Base-by-base conservation (phyloP, 257 asterid species). In the Forsythia suspensa region DNA sequence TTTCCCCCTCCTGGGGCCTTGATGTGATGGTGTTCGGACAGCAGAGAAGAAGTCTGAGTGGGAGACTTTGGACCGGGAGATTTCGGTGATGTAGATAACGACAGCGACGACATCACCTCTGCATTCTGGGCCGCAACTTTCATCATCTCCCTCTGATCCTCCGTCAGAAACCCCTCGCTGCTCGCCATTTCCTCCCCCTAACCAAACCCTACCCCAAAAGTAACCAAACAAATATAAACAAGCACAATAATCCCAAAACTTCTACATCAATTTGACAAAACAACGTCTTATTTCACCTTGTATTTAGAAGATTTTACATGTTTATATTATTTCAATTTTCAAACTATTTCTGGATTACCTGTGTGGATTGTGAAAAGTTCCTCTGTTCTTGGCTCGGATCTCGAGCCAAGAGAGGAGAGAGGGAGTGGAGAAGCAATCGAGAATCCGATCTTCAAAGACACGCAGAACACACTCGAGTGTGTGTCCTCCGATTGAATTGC, bases 331-430 rank as follows among this genome's bases (percentile, higher is more conserved):
- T 63, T 63, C 40, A 63, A 11, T 63, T 21, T 24, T 63, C 70
- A 63, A 51, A 8, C 13, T 63, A 63, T 29, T 24, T 21, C 5
- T n/a, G 70, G 39, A 55, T 36, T 78, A 86, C 89, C 90, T 82
- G 87, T 78, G 82, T 8, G 72, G 48, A 83, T 77, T 74, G 74
- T 77, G 79, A 72, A 72, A 40, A 79, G 73, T 20, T 86, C 92
- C 92, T 89, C 90, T 20, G 87, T 78, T 68, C 92, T 90, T 91
- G 96, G 95, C 97, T 88, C 97, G 92, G 97, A 89, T 91, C 94
- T 91, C 96, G 98, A 95, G 97, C 96, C 97, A 94, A 94, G 92
- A 84, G 89, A 84, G 93, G 89, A 81, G 18, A 70, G 24, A 79
- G 43, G 40, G 43, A 77, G 82, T 72, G 8, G 69, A 83, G 86